Evolutionary conservation across 148 eudicot genomes (phyloP), one percentile per base, ranked within the genome.

Genomic region (Persicaria tinctoria): DNA sequence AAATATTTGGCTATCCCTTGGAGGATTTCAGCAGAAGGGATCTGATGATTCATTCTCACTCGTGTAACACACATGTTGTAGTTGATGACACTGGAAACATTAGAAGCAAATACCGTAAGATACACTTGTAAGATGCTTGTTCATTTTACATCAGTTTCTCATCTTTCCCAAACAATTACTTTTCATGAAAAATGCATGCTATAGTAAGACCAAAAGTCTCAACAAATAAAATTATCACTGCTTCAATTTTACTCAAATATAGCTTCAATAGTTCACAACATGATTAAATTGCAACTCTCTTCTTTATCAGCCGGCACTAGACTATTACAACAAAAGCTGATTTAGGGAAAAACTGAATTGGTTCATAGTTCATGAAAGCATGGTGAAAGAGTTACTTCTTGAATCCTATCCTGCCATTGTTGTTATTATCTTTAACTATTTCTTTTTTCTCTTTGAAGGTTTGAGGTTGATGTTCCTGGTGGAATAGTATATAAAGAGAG

Each of bases 401-500:
- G 9, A 16, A 10, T 27, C 14, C 70, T 66, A 66, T 41, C 47
- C 41, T 32, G 41, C 41, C 41, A 32, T 66, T 66, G 17, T 44
- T 66, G 5, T 13, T 66, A 13, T 64, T 32, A 2, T 57, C 32
- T 57, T 60, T 60, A 60, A 4, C 14, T 38, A 12, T 20, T 50
- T 23, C 60, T 74, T 75, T 47, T 63, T 75, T 73, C 44, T 23
- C 73, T 78, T 72, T 85, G 78, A 80, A 93, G 98, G 88, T 93
- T 93, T 83, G 97, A 94, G 79, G 98, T 91, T 70, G 97, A 94
- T 81, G 90, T 94, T 76, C 96, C 96, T 76, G 98, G 98, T 68
- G 95, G 97, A 75, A 87, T 81, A 44, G 91, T 87, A 41, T 91
- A 87, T 74, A 91, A 91, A 81, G 98, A 94, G 86, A 94, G 98